phyloP scores from a whole-genome alignment of 495 filamentous ascomycete species.

The Penicillium verhagenii region DNA sequence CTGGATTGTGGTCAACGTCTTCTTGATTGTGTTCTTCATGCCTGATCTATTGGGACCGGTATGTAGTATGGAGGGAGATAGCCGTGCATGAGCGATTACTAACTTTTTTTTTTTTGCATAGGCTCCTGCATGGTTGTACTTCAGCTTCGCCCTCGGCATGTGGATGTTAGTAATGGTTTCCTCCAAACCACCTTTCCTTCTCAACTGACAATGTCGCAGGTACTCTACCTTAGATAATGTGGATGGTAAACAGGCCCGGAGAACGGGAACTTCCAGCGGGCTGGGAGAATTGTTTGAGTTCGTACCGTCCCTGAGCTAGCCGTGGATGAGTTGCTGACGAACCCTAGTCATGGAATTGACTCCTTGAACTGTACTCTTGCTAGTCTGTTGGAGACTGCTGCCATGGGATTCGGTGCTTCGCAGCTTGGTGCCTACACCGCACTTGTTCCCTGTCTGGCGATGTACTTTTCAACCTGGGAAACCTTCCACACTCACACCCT shows the following conservation, averaged over 20 bases:
- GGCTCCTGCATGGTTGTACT: slow-evolving; percentile 90
- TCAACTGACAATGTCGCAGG: slow-evolving; percentile 26
- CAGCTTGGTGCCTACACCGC: slow-evolving; percentile 87
- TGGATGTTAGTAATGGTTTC: slow-evolving; percentile 66
- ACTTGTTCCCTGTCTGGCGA: slow-evolving; percentile 84
- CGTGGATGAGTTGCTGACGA: slow-evolving; percentile 30
- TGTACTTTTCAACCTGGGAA: slow-evolving; percentile 99
- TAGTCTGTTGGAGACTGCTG: slow-evolving; percentile 82
- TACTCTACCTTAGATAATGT: slow-evolving; percentile 99
- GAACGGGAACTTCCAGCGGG: slow-evolving; percentile 92
- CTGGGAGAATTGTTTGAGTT: slow-evolving; percentile 95
- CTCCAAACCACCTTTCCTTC: background rate
- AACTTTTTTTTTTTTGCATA: slow-evolving; percentile 29
- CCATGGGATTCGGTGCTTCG: slow-evolving; percentile 83
- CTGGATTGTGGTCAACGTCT: slow-evolving; percentile 87
- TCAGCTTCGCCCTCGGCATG: slow-evolving; percentile 87
- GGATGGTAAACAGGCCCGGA: slow-evolving; percentile 93
- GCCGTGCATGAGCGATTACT: background rate
- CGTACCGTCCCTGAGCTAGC: slow-evolving; percentile 18
- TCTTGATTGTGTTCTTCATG: slow-evolving; percentile 74
- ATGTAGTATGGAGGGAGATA: slow-evolving; percentile 28
- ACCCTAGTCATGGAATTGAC: slow-evolving; percentile 83
- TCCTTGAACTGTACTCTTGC: slow-evolving; percentile 94
- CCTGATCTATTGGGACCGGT: slow-evolving; percentile 92
- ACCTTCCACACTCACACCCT: slow-evolving; percentile 98